Evolutionary conservation across 306 rosid species (phyloP), one percentile per base, ranked within the genome.

Genomic region (Oemleria cerasiformis): DNA sequence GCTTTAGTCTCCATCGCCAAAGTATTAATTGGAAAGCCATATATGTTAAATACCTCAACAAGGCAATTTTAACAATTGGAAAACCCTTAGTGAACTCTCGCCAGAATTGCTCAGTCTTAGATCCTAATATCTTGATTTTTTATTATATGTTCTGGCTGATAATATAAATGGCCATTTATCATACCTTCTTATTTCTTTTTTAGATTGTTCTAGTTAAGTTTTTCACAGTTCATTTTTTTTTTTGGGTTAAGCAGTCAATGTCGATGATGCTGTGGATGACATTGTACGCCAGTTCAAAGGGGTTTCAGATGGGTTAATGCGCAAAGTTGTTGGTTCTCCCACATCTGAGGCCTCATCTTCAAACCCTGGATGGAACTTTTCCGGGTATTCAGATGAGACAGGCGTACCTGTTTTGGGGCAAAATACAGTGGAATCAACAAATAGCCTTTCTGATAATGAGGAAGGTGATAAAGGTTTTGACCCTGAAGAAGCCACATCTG

Each of bases 261-360:
- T 91, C 71, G 99, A 95, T 77, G 97, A 86, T 82, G 99, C 99
- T 39, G 81, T 89, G 86, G 99, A 95, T 79, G 97, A 91, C 79
- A 89, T 91, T 78, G 92, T 92, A 71, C 88, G 96, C 55, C 99
- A 95, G 77, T 91, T 95, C 76, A 89, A 86, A 84, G 99, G 92
- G 49, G 97, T 88, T 82, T 95, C 99, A 64, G 99, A 83, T 83
- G 97, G 97, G 71, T 82, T 91, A 70, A 78, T 74, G 83, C 86
- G 89, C 66, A 88, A 88, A 64, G 96, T 91, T 73, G 86, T 71
- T 65, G 92, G 86, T 74, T 73, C 84, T 14, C 80, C 84, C 59
- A 42, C 73, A 64, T 43, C 41, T 63, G 96, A 85, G 65, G 80
- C 84, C 20, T 71, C 81, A 56, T 83, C 88, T 69, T 81, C 88